Evolutionary conservation across 176 grass and related monocot species (phyloP).

Genomic region (bread wheat (Triticum aestivum)): DNA sequence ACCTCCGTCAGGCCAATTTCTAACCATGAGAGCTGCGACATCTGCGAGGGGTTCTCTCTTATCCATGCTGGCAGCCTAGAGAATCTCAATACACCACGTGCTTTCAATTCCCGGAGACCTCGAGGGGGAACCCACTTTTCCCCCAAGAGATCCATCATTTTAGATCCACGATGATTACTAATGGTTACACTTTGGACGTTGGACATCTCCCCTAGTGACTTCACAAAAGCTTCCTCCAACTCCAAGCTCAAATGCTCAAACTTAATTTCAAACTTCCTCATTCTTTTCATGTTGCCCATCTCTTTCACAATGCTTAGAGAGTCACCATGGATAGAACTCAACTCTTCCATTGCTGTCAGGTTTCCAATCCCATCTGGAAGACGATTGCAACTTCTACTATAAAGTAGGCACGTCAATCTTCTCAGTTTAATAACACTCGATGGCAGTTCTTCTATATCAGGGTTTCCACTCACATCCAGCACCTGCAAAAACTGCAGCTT

Average conservation of each 20-base stretch:
- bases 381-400: rapidly evolving
- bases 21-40: background rate
- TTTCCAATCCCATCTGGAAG: background rate
- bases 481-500: background rate
- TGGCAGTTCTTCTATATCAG: background rate
- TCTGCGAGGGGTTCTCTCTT: background rate
- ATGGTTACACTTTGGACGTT: no score
- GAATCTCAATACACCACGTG: background rate
- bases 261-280: rapidly evolving
- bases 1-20: rapidly evolving
- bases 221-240: no score
- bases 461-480: rapidly evolving
- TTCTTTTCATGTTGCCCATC: background rate
- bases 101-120: background rate
- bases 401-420: background rate
- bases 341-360: background rate
- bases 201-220: no score
- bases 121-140: background rate
- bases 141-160: background rate
- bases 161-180: rapidly evolving
- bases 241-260: no score
- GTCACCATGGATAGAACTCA: background rate
- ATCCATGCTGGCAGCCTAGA: background rate
- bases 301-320: background rate
- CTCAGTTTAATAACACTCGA: background rate